phyloP scores from a whole-genome alignment of 2,329 filamentous ascomycete species.

The Macrophomina phaseolina region DNA sequence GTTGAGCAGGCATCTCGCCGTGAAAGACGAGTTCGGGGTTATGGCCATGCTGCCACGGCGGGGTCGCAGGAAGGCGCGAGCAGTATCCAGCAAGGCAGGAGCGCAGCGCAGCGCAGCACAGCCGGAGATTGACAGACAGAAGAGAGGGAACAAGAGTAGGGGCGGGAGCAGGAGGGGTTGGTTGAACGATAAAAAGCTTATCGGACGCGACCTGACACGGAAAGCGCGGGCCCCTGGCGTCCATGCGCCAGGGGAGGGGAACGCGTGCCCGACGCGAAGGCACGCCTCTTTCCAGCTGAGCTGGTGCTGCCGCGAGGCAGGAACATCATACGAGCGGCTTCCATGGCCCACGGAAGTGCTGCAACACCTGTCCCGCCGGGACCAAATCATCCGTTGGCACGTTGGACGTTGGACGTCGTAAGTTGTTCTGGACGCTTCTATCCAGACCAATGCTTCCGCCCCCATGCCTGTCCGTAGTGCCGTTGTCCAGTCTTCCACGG shows the following conservation, averaged over 20 bases:
- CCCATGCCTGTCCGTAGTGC: no score
- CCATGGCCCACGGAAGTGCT: no score
- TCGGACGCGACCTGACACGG: neutral
- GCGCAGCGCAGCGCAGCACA: neutral
- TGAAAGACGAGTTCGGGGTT: constrained; percentile 6
- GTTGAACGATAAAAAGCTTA: neutral
- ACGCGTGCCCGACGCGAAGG: neutral
- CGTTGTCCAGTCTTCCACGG: no score
- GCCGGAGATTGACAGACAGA: no score
- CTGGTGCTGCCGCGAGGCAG: no score
- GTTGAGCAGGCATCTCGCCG: neutral
- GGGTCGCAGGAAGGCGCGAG: neutral
- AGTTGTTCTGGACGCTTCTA: no score
- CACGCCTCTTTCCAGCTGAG: neutral
- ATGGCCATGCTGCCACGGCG: neutral
- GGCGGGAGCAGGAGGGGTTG: neutral
- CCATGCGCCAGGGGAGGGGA: neutral
- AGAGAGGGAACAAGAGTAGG: neutral
- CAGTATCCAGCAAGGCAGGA: neutral
- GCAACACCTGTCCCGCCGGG: no score
- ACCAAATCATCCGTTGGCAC: no score
- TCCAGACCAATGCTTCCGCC: no score
- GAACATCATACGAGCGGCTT: no score
- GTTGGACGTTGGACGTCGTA: no score
- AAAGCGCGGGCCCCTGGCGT: neutral